Percentiles rank a stretch among this genome's conserved stretches.
These are phyloP conservation scores for Tolypocladium album DNA, from an alignment of 2,329 filamentous ascomycete genomes.

Conservation along the genomic window DNA sequence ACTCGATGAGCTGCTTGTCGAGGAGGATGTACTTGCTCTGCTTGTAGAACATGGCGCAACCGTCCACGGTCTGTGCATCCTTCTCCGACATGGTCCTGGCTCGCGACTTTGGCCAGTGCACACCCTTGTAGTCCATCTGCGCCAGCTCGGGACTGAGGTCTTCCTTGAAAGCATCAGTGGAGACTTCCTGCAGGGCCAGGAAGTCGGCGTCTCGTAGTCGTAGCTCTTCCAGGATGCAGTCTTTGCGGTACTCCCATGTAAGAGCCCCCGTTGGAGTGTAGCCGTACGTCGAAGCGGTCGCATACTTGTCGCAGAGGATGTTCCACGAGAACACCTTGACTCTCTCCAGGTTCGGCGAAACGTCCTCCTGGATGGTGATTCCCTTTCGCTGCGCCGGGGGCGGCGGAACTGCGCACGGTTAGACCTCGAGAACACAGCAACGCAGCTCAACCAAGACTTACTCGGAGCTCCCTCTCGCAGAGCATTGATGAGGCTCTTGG, in stretches of 20 bases:
- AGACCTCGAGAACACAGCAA: background rate
- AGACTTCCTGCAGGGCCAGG: constrained; percentile 87
- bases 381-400: constrained; percentile 68
- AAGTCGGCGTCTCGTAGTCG: constrained; percentile 74
- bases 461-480: constrained; percentile 77
- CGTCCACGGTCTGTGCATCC: constrained; percentile 83
- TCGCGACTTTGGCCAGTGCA: constrained; percentile 84
- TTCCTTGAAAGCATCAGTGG: constrained; percentile 82
- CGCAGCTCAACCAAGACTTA: constrained; percentile 33
- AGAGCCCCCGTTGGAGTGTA: constrained; percentile 79
- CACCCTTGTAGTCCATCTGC: constrained; percentile 82
- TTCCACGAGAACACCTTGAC: constrained; percentile 91
- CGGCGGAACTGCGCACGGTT: constrained; percentile 49
- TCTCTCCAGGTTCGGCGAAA: constrained; percentile 49
- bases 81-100: constrained; percentile 86
- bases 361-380: constrained; percentile 65
- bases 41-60: constrained; percentile 95
- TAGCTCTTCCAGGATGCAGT: constrained; percentile 76
- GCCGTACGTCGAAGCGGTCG: constrained; percentile 74
- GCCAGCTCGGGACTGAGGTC: constrained; percentile 83
- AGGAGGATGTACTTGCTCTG: constrained; percentile 86
- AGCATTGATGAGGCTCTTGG: constrained; percentile 70
- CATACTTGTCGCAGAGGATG: constrained; percentile 88
- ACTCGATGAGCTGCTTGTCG: constrained; percentile 91
- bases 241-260: constrained; percentile 76